A percentile compares a stretch with the other conserved stretches of the same genome.
phyloP scores from a whole-genome alignment of 306 rosid genomes.

The Potentilla sterilis region DNA sequence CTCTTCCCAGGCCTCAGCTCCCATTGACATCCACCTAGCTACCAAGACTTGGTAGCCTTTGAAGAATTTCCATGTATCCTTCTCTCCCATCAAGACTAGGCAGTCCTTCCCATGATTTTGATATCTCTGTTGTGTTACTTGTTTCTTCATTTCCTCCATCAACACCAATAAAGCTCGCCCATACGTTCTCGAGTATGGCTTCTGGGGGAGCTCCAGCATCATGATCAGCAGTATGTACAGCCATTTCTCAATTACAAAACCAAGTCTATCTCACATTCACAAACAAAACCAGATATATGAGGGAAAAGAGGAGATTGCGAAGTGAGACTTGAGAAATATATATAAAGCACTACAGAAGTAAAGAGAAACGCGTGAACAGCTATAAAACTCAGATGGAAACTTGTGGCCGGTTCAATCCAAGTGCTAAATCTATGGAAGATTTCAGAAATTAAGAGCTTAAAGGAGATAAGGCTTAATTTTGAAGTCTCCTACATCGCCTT shows the following conservation, averaged over 20 bases:
- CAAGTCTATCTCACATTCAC: neutral
- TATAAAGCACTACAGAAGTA: conserved; percentile 19
- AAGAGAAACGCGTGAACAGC: conserved; percentile 41
- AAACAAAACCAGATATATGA: conserved; percentile 1
- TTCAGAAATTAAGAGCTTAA: conserved; percentile 36
- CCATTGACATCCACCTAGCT: conserved; percentile 96
- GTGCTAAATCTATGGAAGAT: conserved; percentile 45
- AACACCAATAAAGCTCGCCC: conserved; percentile 67
- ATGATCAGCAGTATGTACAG: conserved; percentile 34
- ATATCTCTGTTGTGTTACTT: conserved; percentile 21
- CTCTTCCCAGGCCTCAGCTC: conserved; percentile 86
- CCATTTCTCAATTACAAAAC: conserved; percentile 37
- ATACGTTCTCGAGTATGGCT: conserved; percentile 75
- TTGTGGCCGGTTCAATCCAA: conserved; percentile 51
- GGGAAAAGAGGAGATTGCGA: conserved; percentile 17
- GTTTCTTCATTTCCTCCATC: conserved; percentile 25
- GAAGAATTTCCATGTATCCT: conserved; percentile 54
- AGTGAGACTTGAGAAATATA: conserved; percentile 1
- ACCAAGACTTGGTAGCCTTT: conserved; percentile 82
- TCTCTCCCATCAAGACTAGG: conserved; percentile 53
- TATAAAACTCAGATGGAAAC: conserved; percentile 40
- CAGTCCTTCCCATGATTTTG: conserved; percentile 58
- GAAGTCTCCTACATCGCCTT: conserved; percentile 43
- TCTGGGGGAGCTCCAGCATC: conserved; percentile 32
- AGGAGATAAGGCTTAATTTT: conserved; percentile 19